Base-by-base conservation (phyloP, 257 asterid species). In the Forsythia suspensa region DNA sequence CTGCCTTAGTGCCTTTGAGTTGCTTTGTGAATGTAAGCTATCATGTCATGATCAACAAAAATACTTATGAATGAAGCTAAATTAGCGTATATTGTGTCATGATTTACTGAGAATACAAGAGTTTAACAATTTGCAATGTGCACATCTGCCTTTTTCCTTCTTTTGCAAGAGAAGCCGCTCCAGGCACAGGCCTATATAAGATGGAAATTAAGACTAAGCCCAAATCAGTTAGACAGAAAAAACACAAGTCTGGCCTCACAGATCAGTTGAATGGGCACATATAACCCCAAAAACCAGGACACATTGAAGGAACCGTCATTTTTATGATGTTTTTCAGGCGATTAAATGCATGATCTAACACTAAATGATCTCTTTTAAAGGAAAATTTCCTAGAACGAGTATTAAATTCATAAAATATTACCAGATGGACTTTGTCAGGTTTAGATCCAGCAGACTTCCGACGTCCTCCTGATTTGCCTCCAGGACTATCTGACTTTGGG, bases 391-490 rank as follows among this genome's bases (percentile, higher is more conserved):
- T 51, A 11, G 4, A 0, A 10, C 59, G 5, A 51, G 18, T 13
- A 51, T 67, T 29, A 21, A 81, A 63, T 73, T 77, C 67, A 79
- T 65, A 79, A 79, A 75, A 69, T 74, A 89, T 87, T 94, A 96
- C 99, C 98, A 96, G 89, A 80, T 91, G 96, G 77, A 96, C 86
- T 88, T 68, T 88, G 21, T 96, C 99, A 76, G 97, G 91, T 90
- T 92, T 94, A 73, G 98, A 87, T 77, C 97, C 99, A 87, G 90
- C 88, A 77, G 99, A 91, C 72, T 94, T 94, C 84, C 97, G 85
- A 52, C 96, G 90, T 63, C 91, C 97, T 72, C 96, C 97, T 82
- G 92, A 80, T 87, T 92, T 96, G 51, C 91, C 86, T 80, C 92
- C 95, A 34, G 87, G 87, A 80, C 80, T 74, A 82, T 88, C 96